A percentile compares a stretch with the other conserved stretches of the same genome.
Conservation (phyloP, 2,329 filamentous ascomycete genomes). For the Acrocalymma vagum region DNA sequence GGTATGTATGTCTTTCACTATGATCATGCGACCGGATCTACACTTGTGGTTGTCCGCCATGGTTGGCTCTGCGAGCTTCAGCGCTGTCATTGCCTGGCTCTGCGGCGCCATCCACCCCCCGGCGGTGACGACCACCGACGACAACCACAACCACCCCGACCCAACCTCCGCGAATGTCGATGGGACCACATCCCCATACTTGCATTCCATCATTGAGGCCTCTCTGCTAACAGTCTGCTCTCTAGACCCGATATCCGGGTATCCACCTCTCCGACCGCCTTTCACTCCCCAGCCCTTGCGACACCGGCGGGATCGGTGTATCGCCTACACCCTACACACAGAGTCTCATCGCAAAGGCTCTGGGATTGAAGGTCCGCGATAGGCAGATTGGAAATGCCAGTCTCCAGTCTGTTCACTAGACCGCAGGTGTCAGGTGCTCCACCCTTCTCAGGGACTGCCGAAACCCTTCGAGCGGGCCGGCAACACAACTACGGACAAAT, state of each 20-base stretch:
- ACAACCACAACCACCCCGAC: constrained; percentile 28
- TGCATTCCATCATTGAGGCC: constrained; percentile 24
- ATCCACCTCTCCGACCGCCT: constrained; percentile 39
- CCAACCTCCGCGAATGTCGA: constrained; percentile 23
- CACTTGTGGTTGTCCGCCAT: constrained; percentile 19
- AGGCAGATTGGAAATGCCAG: constrained; percentile 35
- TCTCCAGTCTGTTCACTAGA: constrained; percentile 40
- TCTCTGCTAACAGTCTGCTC: constrained; percentile 29
- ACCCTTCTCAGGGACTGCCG: constrained; percentile 31
- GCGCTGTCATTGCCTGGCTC: constrained; percentile 37
- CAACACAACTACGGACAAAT: constrained; percentile 36
- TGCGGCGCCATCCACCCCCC: constrained; percentile 38
- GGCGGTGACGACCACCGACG: constrained; percentile 38
- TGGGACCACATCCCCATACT: constrained; percentile 23
- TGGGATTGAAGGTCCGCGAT: constrained; percentile 12
- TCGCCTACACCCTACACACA: constrained; percentile 29
- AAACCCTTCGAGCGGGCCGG: constrained; percentile 36
- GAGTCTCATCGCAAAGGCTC: constrained; percentile 27
- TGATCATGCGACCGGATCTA: constrained; percentile 40
- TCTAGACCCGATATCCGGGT: constrained; percentile 30
- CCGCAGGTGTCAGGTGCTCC: constrained; percentile 33
- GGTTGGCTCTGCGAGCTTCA: constrained; percentile 23
- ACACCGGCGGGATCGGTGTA: constrained; percentile 50
- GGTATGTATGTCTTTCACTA: constrained; percentile 44
- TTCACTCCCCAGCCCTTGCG: constrained; percentile 45